Conservation (phyloP, 768 basidiomycete genomes). For the Trametes cingulata region DNA sequence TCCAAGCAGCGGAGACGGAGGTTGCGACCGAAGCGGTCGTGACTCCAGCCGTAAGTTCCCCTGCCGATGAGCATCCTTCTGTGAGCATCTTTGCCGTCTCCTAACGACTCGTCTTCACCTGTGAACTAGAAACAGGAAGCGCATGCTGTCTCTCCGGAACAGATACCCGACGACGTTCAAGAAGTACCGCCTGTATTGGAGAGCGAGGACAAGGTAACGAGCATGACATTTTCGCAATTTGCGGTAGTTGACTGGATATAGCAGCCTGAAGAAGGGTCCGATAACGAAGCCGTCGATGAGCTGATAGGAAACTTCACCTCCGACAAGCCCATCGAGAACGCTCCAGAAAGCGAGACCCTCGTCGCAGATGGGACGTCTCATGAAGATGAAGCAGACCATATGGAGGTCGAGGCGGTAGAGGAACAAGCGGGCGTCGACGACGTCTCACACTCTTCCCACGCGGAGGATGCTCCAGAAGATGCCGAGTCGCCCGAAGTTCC, state of each 20-base stretch:
- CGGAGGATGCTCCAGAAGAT: background rate
- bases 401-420: slow-evolving; percentile 6
- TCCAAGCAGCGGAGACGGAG: background rate
- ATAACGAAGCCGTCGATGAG: slow-evolving; percentile 20
- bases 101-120: background rate
- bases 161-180: too few relatives aligned
- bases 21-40: background rate
- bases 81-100: too few relatives aligned
- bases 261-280: slow-evolving; percentile 15
- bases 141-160: too few relatives aligned
- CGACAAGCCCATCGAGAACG: background rate
- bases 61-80: background rate
- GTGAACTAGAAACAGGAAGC: too few relatives aligned
- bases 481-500: slow-evolving; percentile 6
- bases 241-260: background rate
- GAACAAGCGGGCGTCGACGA: slow-evolving; percentile 9
- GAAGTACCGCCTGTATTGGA: background rate
- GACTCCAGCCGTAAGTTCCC: background rate
- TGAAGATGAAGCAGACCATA: background rate
- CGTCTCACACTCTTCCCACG: background rate
- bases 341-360: background rate
- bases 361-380: background rate
- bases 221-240: too few relatives aligned
- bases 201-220: slow-evolving; percentile 4
- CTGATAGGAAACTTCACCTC: slow-evolving; percentile 13